Base-by-base conservation (phyloP, 257 asterid genomes). In the Solanum medicagineum region DNA sequence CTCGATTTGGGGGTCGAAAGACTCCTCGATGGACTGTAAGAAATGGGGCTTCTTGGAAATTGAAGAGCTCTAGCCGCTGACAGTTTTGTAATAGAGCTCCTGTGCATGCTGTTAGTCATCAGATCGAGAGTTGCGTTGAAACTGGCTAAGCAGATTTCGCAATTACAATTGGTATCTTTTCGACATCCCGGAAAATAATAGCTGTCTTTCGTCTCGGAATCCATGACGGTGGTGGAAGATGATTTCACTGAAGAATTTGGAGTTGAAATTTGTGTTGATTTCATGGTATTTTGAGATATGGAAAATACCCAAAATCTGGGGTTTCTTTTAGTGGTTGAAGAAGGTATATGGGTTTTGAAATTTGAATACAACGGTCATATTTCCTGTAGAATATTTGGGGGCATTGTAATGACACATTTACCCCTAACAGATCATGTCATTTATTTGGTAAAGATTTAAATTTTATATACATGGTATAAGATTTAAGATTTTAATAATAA, bases 81-180 rank as follows among this genome's bases (percentile, higher is more conserved):
- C 73, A 57, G 54, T 44, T 89, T 93, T 1, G 95, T 87, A 51
- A 89, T 85, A 1, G 97, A 88, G 87, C 92, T 92, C 85, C 91
- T 87, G 10, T 84, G 86, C 56, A 71, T 65, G 75, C 91, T 92
- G 20, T 84, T 87, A 1, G 94, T 93, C 87, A 93, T 92, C 90
- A 96, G 91, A 90, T 96, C 98, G 17, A 90, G 98, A 24, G 98
- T 93, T 10, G 99, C 97, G 44, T 94, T 92, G 63, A 95, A 90
- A 92, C 98, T 94, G 7, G 92, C 98, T 4, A 95, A 88, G 88
- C 98, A 96, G 8, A 95, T 96, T 16, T 92, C 91, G 86, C 98
- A 96, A 75, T 63, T 86, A 89, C 99, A 96, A 13, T 94, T 93
- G 32, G 98, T 94, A 59, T 96, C 97, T 87, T 90, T 96, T 73